phyloP scores from a whole-genome alignment of 2,329 filamentous ascomycete genomes.

The Colletotrichum liriopes region DNA sequence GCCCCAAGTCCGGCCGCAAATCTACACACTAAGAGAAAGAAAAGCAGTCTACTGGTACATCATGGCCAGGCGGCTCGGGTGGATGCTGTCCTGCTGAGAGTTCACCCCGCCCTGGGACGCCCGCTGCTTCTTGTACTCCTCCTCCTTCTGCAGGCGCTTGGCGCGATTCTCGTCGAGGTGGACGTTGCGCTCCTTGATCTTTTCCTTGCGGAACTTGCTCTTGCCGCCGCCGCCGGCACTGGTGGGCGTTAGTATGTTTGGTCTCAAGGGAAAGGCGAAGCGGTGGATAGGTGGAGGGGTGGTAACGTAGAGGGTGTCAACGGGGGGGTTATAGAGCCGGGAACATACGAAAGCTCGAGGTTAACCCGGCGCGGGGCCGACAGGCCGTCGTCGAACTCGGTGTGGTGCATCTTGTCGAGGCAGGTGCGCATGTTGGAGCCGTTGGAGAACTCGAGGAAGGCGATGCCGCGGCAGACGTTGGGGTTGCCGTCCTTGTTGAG shows the following conservation, averaged over 20 bases:
- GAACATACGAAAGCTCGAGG: conserved; percentile 86
- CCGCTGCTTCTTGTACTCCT: conserved; percentile 55
- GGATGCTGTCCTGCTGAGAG: conserved; percentile 58
- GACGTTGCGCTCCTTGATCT: conserved; percentile 88
- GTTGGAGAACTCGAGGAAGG: conserved; percentile 90
- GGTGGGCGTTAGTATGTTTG: conserved; percentile 26
- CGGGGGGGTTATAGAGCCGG: conserved; percentile 4
- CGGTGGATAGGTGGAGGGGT: not conserved
- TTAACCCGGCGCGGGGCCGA: conserved; percentile 83
- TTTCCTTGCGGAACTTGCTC: conserved; percentile 78
- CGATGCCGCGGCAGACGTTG: conserved; percentile 80
- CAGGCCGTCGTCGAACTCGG: conserved; percentile 74
- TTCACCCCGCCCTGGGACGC: conserved; percentile 45
- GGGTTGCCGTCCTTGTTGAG: conserved; percentile 77
- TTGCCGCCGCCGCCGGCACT: conserved; percentile 91
- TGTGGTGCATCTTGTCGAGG: conserved; percentile 91
- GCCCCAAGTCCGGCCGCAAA: not conserved
- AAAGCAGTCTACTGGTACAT: conserved; percentile 41
- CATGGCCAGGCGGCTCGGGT: conserved; percentile 65
- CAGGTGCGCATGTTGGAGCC: conserved; percentile 95
- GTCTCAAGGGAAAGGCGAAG: not conserved
- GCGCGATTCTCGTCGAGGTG: conserved; percentile 80
- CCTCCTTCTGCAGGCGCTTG: conserved; percentile 64
- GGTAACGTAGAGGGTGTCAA: not conserved
- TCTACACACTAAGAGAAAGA: not conserved